phyloP scores from a whole-genome alignment of 352 stramenopile species.

The Plasmopara halstedii region DNA sequence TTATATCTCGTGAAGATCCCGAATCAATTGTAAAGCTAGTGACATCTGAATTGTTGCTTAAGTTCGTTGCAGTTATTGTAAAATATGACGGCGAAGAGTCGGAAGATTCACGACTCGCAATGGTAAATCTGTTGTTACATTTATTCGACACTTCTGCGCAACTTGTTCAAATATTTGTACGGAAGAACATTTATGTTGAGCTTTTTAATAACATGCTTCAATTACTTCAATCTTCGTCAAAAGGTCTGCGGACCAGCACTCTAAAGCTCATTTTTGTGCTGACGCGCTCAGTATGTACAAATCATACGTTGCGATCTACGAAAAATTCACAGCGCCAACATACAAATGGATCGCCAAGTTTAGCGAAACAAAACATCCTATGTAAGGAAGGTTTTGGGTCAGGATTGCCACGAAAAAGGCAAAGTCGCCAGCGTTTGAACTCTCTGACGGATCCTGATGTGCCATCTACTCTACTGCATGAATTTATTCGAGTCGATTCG shows the following conservation, averaged over 20 bases:
- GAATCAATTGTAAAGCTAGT: slow-evolving; percentile 36
- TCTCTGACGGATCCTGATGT: slow-evolving; percentile 57
- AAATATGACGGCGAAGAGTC: slow-evolving; percentile 46
- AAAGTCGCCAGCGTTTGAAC: slow-evolving; percentile 32
- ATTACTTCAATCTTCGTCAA: slow-evolving; percentile 37
- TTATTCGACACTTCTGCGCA: slow-evolving; percentile 52
- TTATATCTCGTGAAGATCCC: slow-evolving; percentile 22
- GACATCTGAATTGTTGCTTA: slow-evolving; percentile 34
- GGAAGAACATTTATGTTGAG: slow-evolving; percentile 45
- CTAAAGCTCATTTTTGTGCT: slow-evolving; percentile 56
- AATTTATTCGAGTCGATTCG: slow-evolving; percentile 67
- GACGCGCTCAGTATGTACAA: slow-evolving; percentile 43
- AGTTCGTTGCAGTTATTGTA: slow-evolving; percentile 47
- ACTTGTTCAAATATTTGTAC: slow-evolving; percentile 50
- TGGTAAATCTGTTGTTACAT: slow-evolving; percentile 53
- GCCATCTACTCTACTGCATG: slow-evolving; percentile 48
- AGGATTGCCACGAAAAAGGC: slow-evolving; percentile 5
- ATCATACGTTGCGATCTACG: slow-evolving; percentile 17
- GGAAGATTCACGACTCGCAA: slow-evolving; percentile 58
- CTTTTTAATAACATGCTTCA: slow-evolving; percentile 47
- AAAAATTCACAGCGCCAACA: no score
- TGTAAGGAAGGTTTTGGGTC: not conserved
- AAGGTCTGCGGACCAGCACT: slow-evolving; percentile 24
- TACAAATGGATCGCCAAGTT: not conserved
- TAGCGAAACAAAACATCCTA: not conserved